A percentile compares a stretch with the other conserved stretches of the same genome.
Conservation (phyloP, 179 eudicot genomes). For the Vitellaria paradoxa region DNA sequence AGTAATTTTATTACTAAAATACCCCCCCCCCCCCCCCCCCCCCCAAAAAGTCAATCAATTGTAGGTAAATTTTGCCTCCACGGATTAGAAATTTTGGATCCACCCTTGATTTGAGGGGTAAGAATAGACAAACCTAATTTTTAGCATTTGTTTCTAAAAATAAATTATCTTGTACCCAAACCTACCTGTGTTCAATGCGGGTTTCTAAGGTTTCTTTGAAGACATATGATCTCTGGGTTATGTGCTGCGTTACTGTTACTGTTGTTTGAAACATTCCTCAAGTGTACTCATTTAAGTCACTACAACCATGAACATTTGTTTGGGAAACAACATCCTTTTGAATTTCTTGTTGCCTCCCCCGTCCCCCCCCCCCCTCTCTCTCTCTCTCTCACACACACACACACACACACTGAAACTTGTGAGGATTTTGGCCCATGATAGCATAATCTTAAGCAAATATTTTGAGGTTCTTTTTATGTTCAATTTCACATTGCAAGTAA, state of each 20-base stretch:
- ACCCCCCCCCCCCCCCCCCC: no score
- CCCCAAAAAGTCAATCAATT: no score
- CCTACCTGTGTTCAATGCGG: background rate
- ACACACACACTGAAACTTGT: background rate
- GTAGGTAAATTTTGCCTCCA: no score
- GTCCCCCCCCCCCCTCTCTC: background rate
- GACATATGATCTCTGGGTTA: background rate
- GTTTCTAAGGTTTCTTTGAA: background rate
- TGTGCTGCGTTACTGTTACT: background rate
- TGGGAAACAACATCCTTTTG: background rate
- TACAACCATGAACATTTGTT: background rate
- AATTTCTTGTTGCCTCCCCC: background rate
- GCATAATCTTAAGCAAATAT: background rate
- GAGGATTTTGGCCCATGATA: constrained; percentile 7
- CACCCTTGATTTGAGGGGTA: background rate
- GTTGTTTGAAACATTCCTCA: background rate
- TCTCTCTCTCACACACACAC: background rate
- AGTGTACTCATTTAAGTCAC: background rate
- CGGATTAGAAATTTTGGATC: no score
- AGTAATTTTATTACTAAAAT: no score
- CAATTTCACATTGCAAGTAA: background rate
- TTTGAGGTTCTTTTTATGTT: background rate
- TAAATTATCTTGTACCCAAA: background rate
- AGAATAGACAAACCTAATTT: background rate
- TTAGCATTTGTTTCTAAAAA: background rate